A percentile compares a stretch with the other conserved stretches of the same genome.
Evolutionary conservation across 495 filamentous ascomycete genomes (phyloP).

Genomic region (Annulohypoxylon nitens): DNA sequence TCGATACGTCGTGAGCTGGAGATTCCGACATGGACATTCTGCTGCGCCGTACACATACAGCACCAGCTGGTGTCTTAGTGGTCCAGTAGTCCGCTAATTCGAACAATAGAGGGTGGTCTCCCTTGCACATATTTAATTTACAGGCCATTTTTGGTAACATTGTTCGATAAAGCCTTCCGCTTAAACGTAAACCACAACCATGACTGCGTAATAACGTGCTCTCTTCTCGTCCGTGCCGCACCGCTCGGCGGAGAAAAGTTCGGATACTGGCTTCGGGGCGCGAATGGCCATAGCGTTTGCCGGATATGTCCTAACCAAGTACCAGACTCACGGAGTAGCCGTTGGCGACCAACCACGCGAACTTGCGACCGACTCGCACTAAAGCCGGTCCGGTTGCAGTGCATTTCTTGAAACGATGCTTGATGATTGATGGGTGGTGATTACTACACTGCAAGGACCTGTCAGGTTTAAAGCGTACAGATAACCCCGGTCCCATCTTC

Average conservation of each 20-base stretch:
- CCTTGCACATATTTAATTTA: slow-evolving; percentile 18
- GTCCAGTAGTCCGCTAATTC: slow-evolving; percentile 15
- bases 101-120: slow-evolving; percentile 1
- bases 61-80: slow-evolving; percentile 11
- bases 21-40: slow-evolving; percentile 18
- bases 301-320: slow-evolving; percentile 39
- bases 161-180: slow-evolving; percentile 31
- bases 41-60: slow-evolving; percentile 42
- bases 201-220: slow-evolving; percentile 25
- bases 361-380: slow-evolving; percentile 24
- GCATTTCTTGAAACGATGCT: slow-evolving; percentile 45
- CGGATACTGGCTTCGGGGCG: slow-evolving; percentile 33
- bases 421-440: slow-evolving; percentile 44
- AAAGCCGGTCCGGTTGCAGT: slow-evolving; percentile 34
- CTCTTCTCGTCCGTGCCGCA: slow-evolving; percentile 30
- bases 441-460: slow-evolving; percentile 50
- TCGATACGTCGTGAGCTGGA: slow-evolving; percentile 36
- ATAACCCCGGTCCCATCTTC: slow-evolving; percentile 43
- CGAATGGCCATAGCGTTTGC: slow-evolving; percentile 21
- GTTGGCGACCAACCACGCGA: slow-evolving; percentile 36
- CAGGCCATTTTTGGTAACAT: slow-evolving; percentile 30
- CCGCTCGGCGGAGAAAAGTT: slow-evolving; percentile 17
- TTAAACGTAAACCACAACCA: slow-evolving; percentile 9
- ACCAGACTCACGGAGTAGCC: slow-evolving; percentile 42
- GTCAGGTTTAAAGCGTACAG: slow-evolving; percentile 42